Base-by-base conservation (phyloP, 768 basidiomycete genomes). In the Russula olivacea region DNA sequence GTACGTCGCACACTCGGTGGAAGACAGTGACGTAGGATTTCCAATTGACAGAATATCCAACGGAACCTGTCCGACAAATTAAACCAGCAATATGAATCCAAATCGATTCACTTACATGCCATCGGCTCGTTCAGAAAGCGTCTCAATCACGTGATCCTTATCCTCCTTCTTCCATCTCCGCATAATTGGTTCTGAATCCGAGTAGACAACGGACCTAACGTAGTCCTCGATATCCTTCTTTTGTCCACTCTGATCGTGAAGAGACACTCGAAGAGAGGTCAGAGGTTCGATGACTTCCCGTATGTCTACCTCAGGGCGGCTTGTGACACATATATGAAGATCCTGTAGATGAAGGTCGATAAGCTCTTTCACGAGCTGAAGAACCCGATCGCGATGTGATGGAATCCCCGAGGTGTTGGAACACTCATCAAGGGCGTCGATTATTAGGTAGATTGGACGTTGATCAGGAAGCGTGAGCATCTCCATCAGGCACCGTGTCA, bases 241-340 rank as follows among this genome's bases (percentile, higher is more conserved):
- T 48, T 61, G 60, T 23, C 60, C 52, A 4, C 15, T 19, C n/a
- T 61, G 15, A 11, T 61, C 53, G 1, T 61, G 43, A 0, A 61
- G 34, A 9, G 43, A 48, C 9, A 61, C 14, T 7, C 19, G 21
- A 15, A 3, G 14, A 28, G 43, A 36, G 0, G 43, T 25, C 17
- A 61, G 34, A 19, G 52, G 60, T 21, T 48, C 45, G 2, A 61
- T 21, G 19, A n/a, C 60, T 19, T 23, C 10, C 28, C 34, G 52
- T 3, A 61, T 48, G 54, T 61, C 60, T 11, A 38, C 14, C 38
- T 55, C 54, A 0, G 55, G 48, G 10, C 61, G 56, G 12, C 56
- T 58, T 4, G 48, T 51, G 17, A 58, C 38, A 12, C 55, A 58
- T 6, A 63, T 12, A 14, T n/a, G 61, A 8, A 43, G 25, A 43